Evolutionary conservation across 2,329 filamentous ascomycete species (phyloP).

Genomic region (Magnaporthiopsis incrustans): DNA sequence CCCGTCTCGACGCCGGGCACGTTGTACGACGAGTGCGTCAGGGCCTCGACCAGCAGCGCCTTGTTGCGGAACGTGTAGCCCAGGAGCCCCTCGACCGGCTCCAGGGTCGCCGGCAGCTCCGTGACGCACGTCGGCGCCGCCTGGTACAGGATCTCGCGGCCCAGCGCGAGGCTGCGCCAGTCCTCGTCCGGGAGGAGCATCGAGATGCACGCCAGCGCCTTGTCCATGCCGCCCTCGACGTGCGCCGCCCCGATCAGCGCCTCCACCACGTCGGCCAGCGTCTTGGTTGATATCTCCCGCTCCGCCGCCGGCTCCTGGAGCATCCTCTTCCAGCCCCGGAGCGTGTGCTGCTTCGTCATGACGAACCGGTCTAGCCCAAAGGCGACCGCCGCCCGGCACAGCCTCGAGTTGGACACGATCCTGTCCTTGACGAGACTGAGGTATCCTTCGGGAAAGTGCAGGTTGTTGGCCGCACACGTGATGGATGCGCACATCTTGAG

Average conservation of each 20-base stretch:
- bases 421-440: constrained; percentile 60
- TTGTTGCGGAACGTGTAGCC: constrained; percentile 66
- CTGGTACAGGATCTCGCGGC: constrained; percentile 35
- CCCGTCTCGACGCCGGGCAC: constrained; percentile 29
- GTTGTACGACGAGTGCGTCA: constrained; percentile 64
- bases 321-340: constrained; percentile 61
- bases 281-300: constrained; percentile 60
- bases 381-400: constrained; percentile 56
- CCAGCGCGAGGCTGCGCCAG: constrained; percentile 40
- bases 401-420: constrained; percentile 66
- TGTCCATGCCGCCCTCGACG: constrained; percentile 56
- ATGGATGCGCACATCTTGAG: constrained; percentile 67
- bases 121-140: constrained; percentile 25
- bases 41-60: constrained; percentile 63
- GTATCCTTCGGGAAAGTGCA: constrained; percentile 67
- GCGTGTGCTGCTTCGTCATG: constrained; percentile 57
- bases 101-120: constrained; percentile 31
- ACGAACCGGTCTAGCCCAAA: constrained; percentile 66
- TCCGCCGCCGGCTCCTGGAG: constrained; percentile 15
- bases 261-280: constrained; percentile 81
- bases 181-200: constrained; percentile 54
- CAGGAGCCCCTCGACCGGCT: constrained; percentile 54
- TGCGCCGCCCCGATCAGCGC: constrained; percentile 72
- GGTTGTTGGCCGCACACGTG: constrained; percentile 52
- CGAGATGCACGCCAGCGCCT: constrained; percentile 55